These are phyloP conservation scores for Vitis hybrid DNA, from an alignment of 177 flowering plant species.

Conservation along the genomic window DNA sequence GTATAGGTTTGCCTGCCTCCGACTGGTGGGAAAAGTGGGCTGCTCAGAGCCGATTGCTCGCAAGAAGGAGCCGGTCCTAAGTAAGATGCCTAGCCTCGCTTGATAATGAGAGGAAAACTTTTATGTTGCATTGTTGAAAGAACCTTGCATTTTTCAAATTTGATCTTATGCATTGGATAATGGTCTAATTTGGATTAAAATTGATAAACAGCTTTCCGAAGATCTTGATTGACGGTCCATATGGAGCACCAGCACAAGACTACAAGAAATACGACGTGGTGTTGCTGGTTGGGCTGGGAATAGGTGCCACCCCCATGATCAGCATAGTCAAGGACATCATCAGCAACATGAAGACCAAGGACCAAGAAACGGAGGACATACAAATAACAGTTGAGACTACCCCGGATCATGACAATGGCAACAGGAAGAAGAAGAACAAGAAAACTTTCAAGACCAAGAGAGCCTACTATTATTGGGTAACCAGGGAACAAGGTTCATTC, in stretches of 20 bases:
- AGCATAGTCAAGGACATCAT: conserved; percentile 76
- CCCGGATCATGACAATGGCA: background rate
- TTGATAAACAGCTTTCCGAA: conserved; percentile 45
- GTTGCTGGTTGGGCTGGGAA: conserved; percentile 70
- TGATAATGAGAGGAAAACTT: too few species aligned
- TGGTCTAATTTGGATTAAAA: background rate
- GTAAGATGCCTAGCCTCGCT: conserved; percentile 23
- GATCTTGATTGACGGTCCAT: conserved; percentile 72
- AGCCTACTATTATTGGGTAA: conserved; percentile 82
- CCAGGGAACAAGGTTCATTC: conserved; percentile 73
- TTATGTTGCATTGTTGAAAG: too few species aligned
- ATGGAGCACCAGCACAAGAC: conserved; percentile 82
- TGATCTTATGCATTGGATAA: too few species aligned
- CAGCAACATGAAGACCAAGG: conserved; percentile 44
- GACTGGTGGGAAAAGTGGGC: conserved; percentile 67
- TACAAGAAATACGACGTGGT: conserved; percentile 77
- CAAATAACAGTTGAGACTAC: too few species aligned
- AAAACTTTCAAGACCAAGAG: conserved; percentile 43
- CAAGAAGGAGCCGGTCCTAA: conserved; percentile 45
- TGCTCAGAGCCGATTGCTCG: conserved; percentile 64
- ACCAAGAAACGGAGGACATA: conserved; percentile 15
- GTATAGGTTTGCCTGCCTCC: conserved; percentile 67
- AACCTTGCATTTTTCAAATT: too few species aligned
- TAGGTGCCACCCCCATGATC: conserved; percentile 79
- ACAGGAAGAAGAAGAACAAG: conserved; percentile 9